Conservation (phyloP, 2,329 filamentous ascomycete species). For the Microascus cirrosus region DNA sequence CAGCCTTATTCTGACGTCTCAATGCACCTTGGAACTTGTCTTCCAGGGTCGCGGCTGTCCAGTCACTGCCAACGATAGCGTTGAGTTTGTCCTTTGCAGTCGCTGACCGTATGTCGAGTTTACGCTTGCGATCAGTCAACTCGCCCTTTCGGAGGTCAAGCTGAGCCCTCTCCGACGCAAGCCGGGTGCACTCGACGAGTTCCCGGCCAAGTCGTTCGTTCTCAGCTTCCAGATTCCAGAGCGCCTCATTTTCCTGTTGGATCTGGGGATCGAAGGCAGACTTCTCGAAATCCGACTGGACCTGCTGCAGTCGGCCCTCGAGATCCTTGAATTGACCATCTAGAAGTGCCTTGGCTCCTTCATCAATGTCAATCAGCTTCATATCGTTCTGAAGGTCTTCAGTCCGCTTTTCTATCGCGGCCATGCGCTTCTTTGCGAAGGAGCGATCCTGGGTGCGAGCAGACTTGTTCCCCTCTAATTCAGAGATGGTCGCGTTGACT, state of each 20-base stretch:
- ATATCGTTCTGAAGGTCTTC: constrained; percentile 55
- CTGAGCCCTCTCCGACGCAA: constrained; percentile 72
- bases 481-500: constrained; percentile 60
- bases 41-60: constrained; percentile 62
- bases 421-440: constrained; percentile 61
- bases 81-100: constrained; percentile 65
- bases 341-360: constrained; percentile 69
- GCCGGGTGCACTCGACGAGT: constrained; percentile 68
- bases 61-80: constrained; percentile 50
- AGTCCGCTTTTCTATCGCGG: constrained; percentile 61
- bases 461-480: constrained; percentile 64
- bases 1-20: constrained; percentile 41
- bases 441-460: constrained; percentile 64
- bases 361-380: constrained; percentile 68
- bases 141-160: constrained; percentile 78
- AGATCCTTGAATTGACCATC: constrained; percentile 64
- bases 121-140: constrained; percentile 58
- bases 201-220: constrained; percentile 66
- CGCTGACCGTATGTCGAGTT: constrained; percentile 64
- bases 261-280: constrained; percentile 63
- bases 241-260: constrained; percentile 49
- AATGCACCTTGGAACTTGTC: constrained; percentile 54
- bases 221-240: constrained; percentile 61
- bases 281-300: constrained; percentile 50
- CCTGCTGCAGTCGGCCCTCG: constrained; percentile 47